Evolutionary conservation across 768 basidiomycete species (phyloP), one percentile per base, ranked within the genome.

Genomic region (Auricularia heimuer): DNA sequence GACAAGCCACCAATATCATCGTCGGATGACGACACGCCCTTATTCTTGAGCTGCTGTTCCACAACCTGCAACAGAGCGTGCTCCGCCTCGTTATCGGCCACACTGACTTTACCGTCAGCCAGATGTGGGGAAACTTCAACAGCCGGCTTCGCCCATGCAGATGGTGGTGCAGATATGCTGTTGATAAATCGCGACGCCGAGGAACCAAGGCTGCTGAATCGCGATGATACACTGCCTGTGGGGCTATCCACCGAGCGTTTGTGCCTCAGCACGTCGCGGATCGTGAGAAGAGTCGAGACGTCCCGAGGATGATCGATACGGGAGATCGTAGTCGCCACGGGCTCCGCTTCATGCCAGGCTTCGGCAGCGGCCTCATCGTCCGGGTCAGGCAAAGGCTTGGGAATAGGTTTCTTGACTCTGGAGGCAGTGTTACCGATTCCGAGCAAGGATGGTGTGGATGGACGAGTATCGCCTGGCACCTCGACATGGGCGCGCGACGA

Each of bases 181-280:
- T 65, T 65, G 21, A 62, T 63, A 16, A 73, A 47, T 11, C 67
- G 63, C 7, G 76, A 72, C 8, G 71, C 70, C 12, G 70, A 64
- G 2, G 68, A 61, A 4, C 68, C 45, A 21, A 65, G 60, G 42
- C 21, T 65, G 54, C 61, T 66, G 7, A 68, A 65, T 12, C 65
- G 62, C 16, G 68, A 63, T 16, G 37, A 35, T 18, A 65, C 18
- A 56, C 51, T 45, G 35, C 56, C 56, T 29, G 56, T 60, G 34
- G 66, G 39, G 21, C 65, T 65, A 37, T 82, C 81, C 11, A 71
- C 69, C 3, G 81, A 78, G 0, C 77, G 72, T 67, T 82, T 83
- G 64, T 84, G 81, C 12, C 86, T 78, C 4, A 89, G 74, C 8
- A 87, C 87, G 37, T 87, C 86, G 1, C 85, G 77, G 12, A 90